phyloP scores from a whole-genome alignment of 2,329 filamentous ascomycete genomes.

The Penicillium sp. region DNA sequence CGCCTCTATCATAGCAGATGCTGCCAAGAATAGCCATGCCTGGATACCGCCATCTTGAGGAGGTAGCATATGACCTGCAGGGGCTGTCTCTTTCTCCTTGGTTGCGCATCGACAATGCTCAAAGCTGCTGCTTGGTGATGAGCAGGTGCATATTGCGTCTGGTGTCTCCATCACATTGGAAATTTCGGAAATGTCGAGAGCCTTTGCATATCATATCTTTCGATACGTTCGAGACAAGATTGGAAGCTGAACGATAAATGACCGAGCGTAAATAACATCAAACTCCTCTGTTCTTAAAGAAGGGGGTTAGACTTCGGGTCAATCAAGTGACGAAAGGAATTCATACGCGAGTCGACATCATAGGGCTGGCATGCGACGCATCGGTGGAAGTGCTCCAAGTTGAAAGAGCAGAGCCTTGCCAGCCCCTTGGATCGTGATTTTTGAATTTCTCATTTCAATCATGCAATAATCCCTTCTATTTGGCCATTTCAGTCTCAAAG shows the following conservation, averaged over 20 bases:
- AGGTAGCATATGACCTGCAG: constrained; percentile 21
- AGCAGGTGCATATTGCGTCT: background rate
- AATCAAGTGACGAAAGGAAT: constrained; percentile 18
- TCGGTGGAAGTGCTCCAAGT: background rate
- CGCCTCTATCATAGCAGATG: constrained; percentile 53
- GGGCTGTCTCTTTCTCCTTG: background rate
- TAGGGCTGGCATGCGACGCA: constrained; percentile 10
- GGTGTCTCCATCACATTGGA: background rate
- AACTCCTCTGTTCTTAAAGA: constrained; percentile 16
- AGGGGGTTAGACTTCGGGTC: constrained; percentile 13
- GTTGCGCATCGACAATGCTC: constrained; percentile 4
- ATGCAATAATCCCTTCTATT: background rate
- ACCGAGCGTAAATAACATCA: constrained; percentile 2
- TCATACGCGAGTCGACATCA: constrained; percentile 5
- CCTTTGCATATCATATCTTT: background rate
- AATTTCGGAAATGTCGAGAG: background rate
- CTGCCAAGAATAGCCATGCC: constrained; percentile 49
- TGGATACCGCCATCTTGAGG: constrained; percentile 39
- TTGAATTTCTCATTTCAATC: background rate
- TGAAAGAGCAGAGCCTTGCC: background rate
- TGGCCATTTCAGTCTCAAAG: background rate
- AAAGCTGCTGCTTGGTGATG: background rate
- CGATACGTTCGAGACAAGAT: background rate
- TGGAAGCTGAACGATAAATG: background rate
- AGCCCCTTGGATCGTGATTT: background rate